Evolutionary conservation across 2,329 filamentous ascomycete species (phyloP).

Genomic region (Talaromyces amestolkiae): DNA sequence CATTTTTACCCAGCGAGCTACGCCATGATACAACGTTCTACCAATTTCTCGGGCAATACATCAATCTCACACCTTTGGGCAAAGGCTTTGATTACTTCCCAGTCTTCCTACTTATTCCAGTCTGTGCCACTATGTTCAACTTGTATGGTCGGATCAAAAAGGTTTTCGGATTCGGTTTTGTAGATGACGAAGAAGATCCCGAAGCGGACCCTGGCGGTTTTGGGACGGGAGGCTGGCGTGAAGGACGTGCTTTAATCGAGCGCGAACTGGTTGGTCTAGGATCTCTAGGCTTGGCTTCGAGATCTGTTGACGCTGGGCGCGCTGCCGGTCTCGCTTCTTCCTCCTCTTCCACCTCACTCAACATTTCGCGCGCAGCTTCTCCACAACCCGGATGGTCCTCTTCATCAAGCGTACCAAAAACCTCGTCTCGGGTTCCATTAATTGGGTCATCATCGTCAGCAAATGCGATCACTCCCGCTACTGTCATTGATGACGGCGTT

Average conservation of each 20-base stretch:
- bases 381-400: slow-evolving; percentile 30
- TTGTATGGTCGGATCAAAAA: slow-evolving; percentile 79
- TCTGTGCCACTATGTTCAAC: slow-evolving; percentile 81
- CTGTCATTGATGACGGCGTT: slow-evolving; percentile 60
- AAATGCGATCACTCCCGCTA: slow-evolving; percentile 22
- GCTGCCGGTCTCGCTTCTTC: slow-evolving; percentile 21
- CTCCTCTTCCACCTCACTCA: slow-evolving; percentile 13
- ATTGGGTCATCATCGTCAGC: slow-evolving; percentile 12
- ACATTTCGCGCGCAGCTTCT: slow-evolving; percentile 20
- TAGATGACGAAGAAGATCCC: slow-evolving; percentile 67
- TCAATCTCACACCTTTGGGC: slow-evolving; percentile 79
- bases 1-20: slow-evolving; percentile 71
- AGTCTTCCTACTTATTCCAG: slow-evolving; percentile 79
- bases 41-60: slow-evolving; percentile 75
- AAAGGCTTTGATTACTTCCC: slow-evolving; percentile 87
- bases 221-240: slow-evolving; percentile 82
- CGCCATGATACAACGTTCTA: slow-evolving; percentile 82
- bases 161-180: slow-evolving; percentile 72
- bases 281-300: slow-evolving; percentile 44
- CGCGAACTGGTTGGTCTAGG: slow-evolving; percentile 69
- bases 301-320: slow-evolving; percentile 30
- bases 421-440: slow-evolving; percentile 13
- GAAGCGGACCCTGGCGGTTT: slow-evolving; percentile 61
- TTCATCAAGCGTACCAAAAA: not conserved
- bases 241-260: slow-evolving; percentile 86